These are phyloP conservation scores for Blastobotrys parvus DNA, from an alignment of 805 yeast species.

Conservation along the genomic window DNA sequence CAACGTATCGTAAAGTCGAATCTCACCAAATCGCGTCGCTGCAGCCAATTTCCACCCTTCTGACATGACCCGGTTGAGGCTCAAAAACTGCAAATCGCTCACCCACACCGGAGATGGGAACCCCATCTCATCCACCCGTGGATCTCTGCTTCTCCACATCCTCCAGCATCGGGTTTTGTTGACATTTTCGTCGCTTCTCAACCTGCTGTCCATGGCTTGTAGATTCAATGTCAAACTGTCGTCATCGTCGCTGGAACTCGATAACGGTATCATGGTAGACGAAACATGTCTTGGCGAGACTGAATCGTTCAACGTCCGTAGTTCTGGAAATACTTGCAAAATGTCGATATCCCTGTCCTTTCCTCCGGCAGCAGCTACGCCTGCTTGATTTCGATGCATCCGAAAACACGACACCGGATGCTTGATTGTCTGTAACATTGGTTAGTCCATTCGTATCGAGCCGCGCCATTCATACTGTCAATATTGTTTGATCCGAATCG, in stretches of 20 bases:
- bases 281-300: too few species aligned
- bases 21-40: conserved; percentile 59
- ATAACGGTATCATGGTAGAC: too few species aligned
- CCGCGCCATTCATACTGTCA: too few species aligned
- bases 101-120: conserved; percentile 76
- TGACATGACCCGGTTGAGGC: conserved; percentile 28
- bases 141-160: conserved; percentile 66
- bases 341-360: conserved; percentile 38
- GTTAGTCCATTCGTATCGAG: too few species aligned
- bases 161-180: background rate
- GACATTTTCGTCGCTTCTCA: background rate
- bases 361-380: conserved; percentile 43
- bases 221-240: background rate
- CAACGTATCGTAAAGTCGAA: conserved; percentile 58
- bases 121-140: conserved; percentile 62
- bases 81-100: conserved; percentile 42
- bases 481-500: background rate
- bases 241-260: background rate
- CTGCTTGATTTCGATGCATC: conserved; percentile 32
- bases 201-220: background rate
- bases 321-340: conserved; percentile 17
- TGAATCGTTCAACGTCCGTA: background rate
- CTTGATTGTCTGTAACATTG: too few species aligned
- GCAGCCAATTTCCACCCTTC: conserved; percentile 47
- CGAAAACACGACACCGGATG: conserved; percentile 31